Base-by-base conservation (phyloP, 2,329 filamentous ascomycete species). In the Sarocladium oryzae region DNA sequence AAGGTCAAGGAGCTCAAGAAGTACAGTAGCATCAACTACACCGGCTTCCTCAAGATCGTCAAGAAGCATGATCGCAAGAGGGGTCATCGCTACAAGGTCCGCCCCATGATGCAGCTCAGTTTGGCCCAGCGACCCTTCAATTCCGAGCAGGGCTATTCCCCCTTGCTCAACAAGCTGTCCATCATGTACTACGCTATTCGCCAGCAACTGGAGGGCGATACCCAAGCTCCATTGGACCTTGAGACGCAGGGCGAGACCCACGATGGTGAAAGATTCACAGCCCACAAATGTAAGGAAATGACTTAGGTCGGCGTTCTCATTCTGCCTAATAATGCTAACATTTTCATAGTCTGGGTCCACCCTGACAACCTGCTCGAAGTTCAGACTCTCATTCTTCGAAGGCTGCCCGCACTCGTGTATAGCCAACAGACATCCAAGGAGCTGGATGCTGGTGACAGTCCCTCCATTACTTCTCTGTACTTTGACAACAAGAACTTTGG, bases 51-150 rank as follows among this genome's bases (percentile, higher is more conserved):
- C 64, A 99, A 99, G 77, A 95, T 95, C 45, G 90, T 90, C 52
- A 99, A 99, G 82, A 99, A 99, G 73, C 93, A 99, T 70, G 93
- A 99, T 70, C 88, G 93, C 58, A 95, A 92, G 72, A 81, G 92
- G 58, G 91, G 91, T 52, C 79, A 84, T 57, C 79, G 84, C 50
- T 97, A 97, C 74, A 89, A 86, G 66, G 87, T 97, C 58, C 84
- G 89, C 21, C 91, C 93, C 24, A 84, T 97, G 74, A 84, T 97
- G 70, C 88, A 96, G 71, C 86, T 96, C 61, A 87, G 88, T 61
- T 72, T 99, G 61, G 83, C 88, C n/a, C 83, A 89, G 57, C 78
- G 91, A 55, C 90, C 92, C 11, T 95, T 99, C 77, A 96, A 97
- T 71, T 92, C 89, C 53, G 93, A 97, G 67, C 72, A 77, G 58